Evolutionary conservation across 2,329 filamentous ascomycete species (phyloP).

Genomic region (Fusarium floridanum): DNA sequence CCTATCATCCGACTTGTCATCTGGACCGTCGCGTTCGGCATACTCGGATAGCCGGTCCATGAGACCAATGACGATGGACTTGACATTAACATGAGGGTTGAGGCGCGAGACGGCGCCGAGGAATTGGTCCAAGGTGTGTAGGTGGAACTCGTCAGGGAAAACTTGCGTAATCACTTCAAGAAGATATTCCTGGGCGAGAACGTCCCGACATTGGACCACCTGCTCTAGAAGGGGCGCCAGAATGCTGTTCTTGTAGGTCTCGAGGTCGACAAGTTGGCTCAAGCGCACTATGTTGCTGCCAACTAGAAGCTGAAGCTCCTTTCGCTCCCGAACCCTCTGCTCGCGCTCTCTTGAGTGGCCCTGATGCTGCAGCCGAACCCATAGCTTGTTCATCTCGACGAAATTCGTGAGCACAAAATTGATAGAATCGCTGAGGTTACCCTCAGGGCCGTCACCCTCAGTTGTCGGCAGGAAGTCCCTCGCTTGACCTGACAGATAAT

Average conservation of each 20-base stretch:
- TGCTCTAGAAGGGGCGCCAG: constrained; percentile 92
- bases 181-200: constrained; percentile 96
- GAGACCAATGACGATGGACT: constrained; percentile 95
- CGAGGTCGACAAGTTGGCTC: constrained; percentile 94
- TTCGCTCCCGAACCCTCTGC: constrained; percentile 91
- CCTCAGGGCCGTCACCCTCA: constrained; percentile 89
- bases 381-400: constrained; percentile 99
- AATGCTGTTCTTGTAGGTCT: constrained; percentile 92
- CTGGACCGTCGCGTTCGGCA: constrained; percentile 87
- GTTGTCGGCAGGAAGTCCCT: constrained; percentile 87
- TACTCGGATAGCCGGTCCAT: constrained; percentile 98
- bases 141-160: constrained; percentile 97
- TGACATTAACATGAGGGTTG: constrained; percentile 97
- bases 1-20: constrained; percentile 74
- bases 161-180: constrained; percentile 99
- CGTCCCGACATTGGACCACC: constrained; percentile 97
- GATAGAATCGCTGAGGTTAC: constrained; percentile 96
- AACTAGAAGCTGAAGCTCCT: constrained; percentile 94
- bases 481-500: constrained; percentile 96
- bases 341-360: constrained; percentile 96
- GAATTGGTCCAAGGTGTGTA: constrained; percentile 96
- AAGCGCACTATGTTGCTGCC: constrained; percentile 96
- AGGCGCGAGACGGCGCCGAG: constrained; percentile 91
- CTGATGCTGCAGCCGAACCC: constrained; percentile 97
- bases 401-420: constrained; percentile 99